Percentiles rank a stretch among this genome's conserved stretches.
Conservation (phyloP, 78 protist genomes). For the Protostelium mycophagum region DNA sequence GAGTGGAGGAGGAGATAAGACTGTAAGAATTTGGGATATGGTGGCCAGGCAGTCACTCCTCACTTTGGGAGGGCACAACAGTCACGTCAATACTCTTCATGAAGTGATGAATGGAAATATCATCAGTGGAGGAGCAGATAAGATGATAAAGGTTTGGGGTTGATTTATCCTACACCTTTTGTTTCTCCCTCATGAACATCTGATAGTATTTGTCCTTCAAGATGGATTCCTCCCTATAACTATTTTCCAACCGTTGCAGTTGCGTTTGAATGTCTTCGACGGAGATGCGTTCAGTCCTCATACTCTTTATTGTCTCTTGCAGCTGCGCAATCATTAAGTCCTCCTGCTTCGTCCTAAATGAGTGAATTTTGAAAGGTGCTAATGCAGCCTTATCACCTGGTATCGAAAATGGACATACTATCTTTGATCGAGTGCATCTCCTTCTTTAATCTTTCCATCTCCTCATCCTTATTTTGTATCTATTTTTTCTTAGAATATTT, state of each 20-base stretch:
- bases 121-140: neutral
- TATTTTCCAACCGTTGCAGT: neutral
- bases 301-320: neutral
- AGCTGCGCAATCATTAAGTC: neutral
- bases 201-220: neutral
- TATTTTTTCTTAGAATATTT: neutral
- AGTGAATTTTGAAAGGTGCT: neutral
- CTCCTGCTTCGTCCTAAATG: neutral
- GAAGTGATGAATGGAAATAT: neutral
- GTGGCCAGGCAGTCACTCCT: neutral
- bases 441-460: neutral
- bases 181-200: neutral
- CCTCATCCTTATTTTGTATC: neutral
- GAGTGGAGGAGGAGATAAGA: neutral
- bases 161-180: neutral
- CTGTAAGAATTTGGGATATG: neutral
- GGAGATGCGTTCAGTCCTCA: neutral
- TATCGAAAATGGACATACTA: neutral
- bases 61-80: neutral
- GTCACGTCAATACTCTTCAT: neutral
- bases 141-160: neutral
- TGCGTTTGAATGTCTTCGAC: neutral
- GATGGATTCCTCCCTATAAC: neutral
- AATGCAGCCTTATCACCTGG: neutral
- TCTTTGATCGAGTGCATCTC: neutral